Percentiles rank a stretch among this genome's conserved stretches.
Evolutionary conservation across 306 rosid species (phyloP).

Genomic region (Prunus davidiana): DNA sequence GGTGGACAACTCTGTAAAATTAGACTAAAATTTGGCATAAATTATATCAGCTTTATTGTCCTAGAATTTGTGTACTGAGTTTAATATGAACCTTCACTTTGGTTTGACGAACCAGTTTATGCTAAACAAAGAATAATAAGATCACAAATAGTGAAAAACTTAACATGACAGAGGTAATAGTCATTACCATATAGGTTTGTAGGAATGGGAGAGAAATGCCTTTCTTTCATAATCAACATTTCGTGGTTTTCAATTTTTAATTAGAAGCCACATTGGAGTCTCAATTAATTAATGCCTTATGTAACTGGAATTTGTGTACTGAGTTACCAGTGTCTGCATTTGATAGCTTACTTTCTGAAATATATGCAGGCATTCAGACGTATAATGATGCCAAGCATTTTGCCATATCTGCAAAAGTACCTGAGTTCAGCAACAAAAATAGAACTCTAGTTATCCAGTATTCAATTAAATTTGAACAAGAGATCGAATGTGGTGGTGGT

Average conservation of each 20-base stretch:
- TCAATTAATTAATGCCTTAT: neutral
- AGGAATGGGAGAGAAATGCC: neutral
- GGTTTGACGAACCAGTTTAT: neutral
- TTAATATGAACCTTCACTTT: neutral
- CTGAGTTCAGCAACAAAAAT: constrained; percentile 69
- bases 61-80: neutral
- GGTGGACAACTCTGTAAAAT: neutral
- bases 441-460: constrained; percentile 75
- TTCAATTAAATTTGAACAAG: constrained; percentile 81
- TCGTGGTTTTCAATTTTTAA: neutral
- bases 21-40: neutral
- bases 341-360: neutral
- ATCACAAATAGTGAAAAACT: neutral
- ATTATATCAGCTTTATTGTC: neutral
- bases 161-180: neutral
- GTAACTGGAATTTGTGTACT: neutral
- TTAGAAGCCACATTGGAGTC: neutral
- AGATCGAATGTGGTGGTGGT: constrained; percentile 87
- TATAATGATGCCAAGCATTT: constrained; percentile 80
- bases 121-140: neutral
- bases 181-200: no score
- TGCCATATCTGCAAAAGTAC: constrained; percentile 76
- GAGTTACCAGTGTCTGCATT: neutral
- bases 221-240: neutral
- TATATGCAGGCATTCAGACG: constrained; percentile 72